Evolutionary conservation across 2,329 filamentous ascomycete species (phyloP), one percentile per base, ranked within the genome.

Genomic region (Remersonia thermophila): DNA sequence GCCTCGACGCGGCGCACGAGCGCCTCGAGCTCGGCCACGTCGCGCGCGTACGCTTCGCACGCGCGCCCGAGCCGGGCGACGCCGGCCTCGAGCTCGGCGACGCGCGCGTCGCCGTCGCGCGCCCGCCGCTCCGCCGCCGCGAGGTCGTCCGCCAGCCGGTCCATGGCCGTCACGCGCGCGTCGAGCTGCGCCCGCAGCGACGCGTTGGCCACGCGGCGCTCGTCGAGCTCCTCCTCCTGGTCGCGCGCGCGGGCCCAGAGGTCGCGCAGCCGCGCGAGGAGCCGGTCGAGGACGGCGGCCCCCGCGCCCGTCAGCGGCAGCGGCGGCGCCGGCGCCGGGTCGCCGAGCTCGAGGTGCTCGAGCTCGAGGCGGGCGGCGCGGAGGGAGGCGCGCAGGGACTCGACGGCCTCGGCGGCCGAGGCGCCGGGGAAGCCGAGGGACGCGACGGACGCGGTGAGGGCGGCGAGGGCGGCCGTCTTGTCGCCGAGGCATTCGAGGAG

Each of bases 291-390:
- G 0, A 78, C 62, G 35, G 70, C 63, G 1, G 67, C 66, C 2
- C 72, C 72, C 33, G 66, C 65, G 0, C 65, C 64, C 0, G 62
- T 63, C 0, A 74, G 55, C 0, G 71, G 69, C 1, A 74, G 59
- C 0, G 62, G 48, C n/a, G 68, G 57, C n/a, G n/a, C n/a, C n/a
- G n/a, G n/a, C n/a, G n/a, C n/a, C n/a, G n/a, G 20, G 49, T 78
- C 73, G 5, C 73, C 73, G 0, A 73, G 73, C 0, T 65, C 69
- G 14, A 77, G 61, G 47, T 77, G 77, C 51, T 78, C 74, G 2
- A 78, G 64, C 45, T 78, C 73, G 0, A 77, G 56, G 1, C 74
- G 65, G 1, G 73, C 73, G 2, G 66, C 53, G 14, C 73, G 68
- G 55, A 79, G 70, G 2, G 66, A 61, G 2, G 58, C 43, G 0